These are phyloP conservation scores for Corylus avellana DNA, from an alignment of 306 rosid species.

Conservation along the genomic window DNA sequence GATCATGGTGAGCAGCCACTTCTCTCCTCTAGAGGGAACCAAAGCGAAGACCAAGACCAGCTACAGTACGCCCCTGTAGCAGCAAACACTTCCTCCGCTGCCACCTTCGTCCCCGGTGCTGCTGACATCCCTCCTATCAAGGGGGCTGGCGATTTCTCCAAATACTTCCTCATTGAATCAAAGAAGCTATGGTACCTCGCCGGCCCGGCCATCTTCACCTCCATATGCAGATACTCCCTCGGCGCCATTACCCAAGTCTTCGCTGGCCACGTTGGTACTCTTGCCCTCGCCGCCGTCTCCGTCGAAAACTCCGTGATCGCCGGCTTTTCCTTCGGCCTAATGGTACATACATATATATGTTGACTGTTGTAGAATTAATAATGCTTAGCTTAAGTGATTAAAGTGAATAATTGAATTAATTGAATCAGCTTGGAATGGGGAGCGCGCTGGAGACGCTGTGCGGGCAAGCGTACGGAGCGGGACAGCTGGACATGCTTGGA, in stretches of 20 bases:
- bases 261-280: slow-evolving; percentile 76
- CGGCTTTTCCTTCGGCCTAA: slow-evolving; percentile 79
- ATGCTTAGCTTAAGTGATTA: too few species aligned
- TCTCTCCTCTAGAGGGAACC: slow-evolving; percentile 17
- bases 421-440: slow-evolving; percentile 80
- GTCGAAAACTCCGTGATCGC: slow-evolving; percentile 89
- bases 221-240: slow-evolving; percentile 78
- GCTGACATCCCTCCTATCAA: slow-evolving; percentile 63
- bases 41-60: neutral
- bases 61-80: slow-evolving; percentile 29
- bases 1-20: slow-evolving; percentile 21
- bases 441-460: slow-evolving; percentile 90
- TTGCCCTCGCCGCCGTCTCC: slow-evolving; percentile 84
- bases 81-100: slow-evolving; percentile 9
- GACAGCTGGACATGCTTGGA: slow-evolving; percentile 76
- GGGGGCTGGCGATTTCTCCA: slow-evolving; percentile 39
- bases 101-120: slow-evolving; percentile 47
- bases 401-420: too few species aligned
- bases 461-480: slow-evolving; percentile 89
- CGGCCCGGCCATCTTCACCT: slow-evolving; percentile 89
- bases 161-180: slow-evolving; percentile 49
- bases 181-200: slow-evolving; percentile 91
- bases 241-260: slow-evolving; percentile 82
- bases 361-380: too few species aligned
- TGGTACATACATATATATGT: slow-evolving; percentile 38